Conservation (phyloP, 768 basidiomycete species). For the Collybia sordida region DNA sequence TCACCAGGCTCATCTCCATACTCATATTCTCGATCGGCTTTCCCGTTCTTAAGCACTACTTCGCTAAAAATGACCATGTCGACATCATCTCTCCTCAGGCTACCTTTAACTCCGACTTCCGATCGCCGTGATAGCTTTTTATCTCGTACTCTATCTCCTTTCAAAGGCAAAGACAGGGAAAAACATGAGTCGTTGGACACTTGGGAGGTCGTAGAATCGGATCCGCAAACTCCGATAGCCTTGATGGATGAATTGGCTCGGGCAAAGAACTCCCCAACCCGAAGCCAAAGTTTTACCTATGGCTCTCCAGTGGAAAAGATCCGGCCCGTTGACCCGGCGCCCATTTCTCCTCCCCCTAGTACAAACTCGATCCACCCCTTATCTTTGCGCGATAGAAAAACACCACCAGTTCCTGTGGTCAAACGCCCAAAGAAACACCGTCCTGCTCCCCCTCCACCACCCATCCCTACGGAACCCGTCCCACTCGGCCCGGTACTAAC, state of each 20-base stretch:
- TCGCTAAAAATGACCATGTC: conserved; percentile 37
- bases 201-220: conserved; percentile 46
- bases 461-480: conserved; percentile 8
- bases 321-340: conserved; percentile 6
- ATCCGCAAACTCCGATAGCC: conserved; percentile 2
- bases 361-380: conserved; percentile 13
- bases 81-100: conserved; percentile 30
- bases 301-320: conserved; percentile 14
- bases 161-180: conserved; percentile 40
- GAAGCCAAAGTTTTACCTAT: conserved; percentile 26
- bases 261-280: conserved; percentile 20
- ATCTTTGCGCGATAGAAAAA: conserved; percentile 25
- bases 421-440: conserved; percentile 20
- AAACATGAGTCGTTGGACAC: conserved; percentile 33
- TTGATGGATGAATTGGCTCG: too few relatives aligned
- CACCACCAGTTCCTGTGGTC: conserved; percentile 22
- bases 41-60: conserved; percentile 45
- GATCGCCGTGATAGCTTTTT: conserved; percentile 30
- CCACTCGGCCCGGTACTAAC: conserved; percentile 26
- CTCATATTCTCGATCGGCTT: conserved; percentile 27
- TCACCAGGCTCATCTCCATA: conserved; percentile 39
- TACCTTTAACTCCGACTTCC: conserved; percentile 14
- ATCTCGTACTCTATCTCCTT: conserved; percentile 35
- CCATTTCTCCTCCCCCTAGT: conserved; percentile 10
- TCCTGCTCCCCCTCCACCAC: conserved; percentile 15